Percentiles rank a stretch among this genome's conserved stretches.
Conservation (phyloP, 345 rosid species). For the Ceriops zippeliana region DNA sequence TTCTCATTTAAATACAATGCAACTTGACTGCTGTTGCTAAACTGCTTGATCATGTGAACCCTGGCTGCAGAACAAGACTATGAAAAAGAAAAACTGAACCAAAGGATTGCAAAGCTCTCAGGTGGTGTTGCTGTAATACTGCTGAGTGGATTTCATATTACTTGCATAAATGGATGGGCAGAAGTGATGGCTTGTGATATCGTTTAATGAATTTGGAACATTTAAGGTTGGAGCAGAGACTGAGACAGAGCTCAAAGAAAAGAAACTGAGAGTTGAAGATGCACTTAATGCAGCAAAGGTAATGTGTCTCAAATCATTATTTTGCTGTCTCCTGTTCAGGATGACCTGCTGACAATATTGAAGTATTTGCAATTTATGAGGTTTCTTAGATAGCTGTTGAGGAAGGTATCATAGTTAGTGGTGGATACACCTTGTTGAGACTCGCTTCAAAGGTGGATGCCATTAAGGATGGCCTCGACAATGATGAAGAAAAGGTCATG, state of each 20-base stretch:
- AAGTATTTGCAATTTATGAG: neutral
- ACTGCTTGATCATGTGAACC: constrained; percentile 3
- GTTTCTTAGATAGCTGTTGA: constrained; percentile 41
- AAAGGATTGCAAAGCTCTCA: constrained; percentile 78
- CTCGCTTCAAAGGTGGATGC: constrained; percentile 30
- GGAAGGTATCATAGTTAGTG: constrained; percentile 46
- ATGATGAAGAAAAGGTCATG: constrained; percentile 85
- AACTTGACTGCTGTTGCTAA: neutral
- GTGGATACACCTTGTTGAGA: constrained; percentile 53
- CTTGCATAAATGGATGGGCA: neutral
- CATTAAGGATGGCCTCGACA: constrained; percentile 60
- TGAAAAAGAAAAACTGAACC: constrained; percentile 84
- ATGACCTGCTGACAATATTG: neutral
- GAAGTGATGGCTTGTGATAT: too few species aligned
- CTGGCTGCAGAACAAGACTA: constrained; percentile 93
- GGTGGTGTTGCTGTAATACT: constrained; percentile 35
- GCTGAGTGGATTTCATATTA: constrained; percentile 5
- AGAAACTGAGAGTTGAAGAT: constrained; percentile 95
- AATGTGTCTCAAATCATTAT: neutral
- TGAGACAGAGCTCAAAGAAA: constrained; percentile 64
- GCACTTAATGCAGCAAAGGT: constrained; percentile 98
- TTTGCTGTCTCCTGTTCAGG: neutral
- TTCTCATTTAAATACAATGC: neutral
- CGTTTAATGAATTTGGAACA: neutral
- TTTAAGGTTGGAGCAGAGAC: constrained; percentile 35